phyloP scores from a whole-genome alignment of 2,329 filamentous ascomycete genomes.

The Scedosporium apiospermum region DNA sequence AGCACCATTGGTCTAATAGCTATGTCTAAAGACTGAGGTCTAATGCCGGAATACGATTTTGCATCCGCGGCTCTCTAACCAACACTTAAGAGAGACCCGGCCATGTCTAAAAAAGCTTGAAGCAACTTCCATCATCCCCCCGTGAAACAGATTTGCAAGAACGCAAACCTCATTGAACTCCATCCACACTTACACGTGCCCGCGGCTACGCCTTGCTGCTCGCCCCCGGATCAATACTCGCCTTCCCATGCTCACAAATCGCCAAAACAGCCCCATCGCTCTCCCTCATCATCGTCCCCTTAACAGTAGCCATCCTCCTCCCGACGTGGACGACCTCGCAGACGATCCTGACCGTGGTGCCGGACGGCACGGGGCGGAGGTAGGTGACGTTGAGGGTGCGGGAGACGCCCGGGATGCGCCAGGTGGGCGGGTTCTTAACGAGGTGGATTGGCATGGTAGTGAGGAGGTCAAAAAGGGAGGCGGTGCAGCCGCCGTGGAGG shows the following conservation, averaged over 20 bases:
- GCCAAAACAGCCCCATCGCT: conserved; percentile 44
- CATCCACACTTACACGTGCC: background rate
- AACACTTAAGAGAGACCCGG: background rate
- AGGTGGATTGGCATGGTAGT: conserved; percentile 51
- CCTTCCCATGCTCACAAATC: conserved; percentile 56
- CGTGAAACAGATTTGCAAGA: too few relatives aligned
- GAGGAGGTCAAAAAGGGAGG: conserved; percentile 58
- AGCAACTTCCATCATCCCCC: too few relatives aligned
- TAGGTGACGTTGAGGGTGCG: conserved; percentile 60
- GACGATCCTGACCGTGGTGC: conserved; percentile 40
- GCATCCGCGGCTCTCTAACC: background rate
- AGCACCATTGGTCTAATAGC: conserved; percentile 1
- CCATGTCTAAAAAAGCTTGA: too few relatives aligned
- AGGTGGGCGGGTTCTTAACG: conserved; percentile 42
- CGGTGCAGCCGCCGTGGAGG: conserved; percentile 53
- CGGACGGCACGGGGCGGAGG: conserved; percentile 48
- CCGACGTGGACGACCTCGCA: conserved; percentile 51
- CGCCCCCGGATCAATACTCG: conserved; percentile 41
- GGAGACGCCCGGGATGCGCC: conserved; percentile 53
- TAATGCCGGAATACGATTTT: background rate
- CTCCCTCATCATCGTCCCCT: conserved; percentile 43
- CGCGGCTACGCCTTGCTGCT: conserved; percentile 14
- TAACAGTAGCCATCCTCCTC: conserved; percentile 40
- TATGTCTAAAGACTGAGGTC: background rate
- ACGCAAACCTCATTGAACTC: background rate